Base-by-base conservation (phyloP, 352 stramenopile genomes). In the Phytophthora pistaciae region DNA sequence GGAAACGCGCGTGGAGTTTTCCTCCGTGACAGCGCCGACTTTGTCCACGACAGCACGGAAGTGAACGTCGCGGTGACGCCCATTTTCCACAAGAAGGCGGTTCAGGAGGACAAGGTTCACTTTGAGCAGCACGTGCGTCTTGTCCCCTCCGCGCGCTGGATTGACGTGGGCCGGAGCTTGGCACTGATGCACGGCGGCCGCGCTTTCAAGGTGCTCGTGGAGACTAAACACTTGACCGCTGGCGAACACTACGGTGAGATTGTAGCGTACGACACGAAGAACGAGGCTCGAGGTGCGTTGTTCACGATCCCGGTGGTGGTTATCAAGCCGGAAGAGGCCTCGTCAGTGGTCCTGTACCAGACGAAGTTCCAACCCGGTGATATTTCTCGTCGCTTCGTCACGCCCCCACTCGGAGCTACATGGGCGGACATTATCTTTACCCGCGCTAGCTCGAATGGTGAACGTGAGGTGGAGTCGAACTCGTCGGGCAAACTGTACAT, bases 261-360 rank as follows among this genome's bases (percentile, higher is more conserved):
- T 38, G 64, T 90, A 27, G 96, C 88, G 8, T 94, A 90, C 66
- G 87, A 95, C 68, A 84, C 82, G 14, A 72, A 83, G 55, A 82
- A 96, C 55, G 74, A 87, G 38, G 66, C 68, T 46, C 75, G 83
- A 27, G 93, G 92, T 0, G 61, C 88, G 5, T 33, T 98, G 16
- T 99, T 98, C 65, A 87, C 74, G 40, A 89, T 99, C 36, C 96
- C 96, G 0, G 92, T 99, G 33, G 96, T 83, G 25, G 85, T 98
- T 18, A 88, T 98, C 52, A 95, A 95, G 70, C 89, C 91, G 0
- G 86, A 98, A 74, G 33, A 77, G 0, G 59, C 54, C 21, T 49
- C 66, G 18, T 79, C 79, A 1, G 75, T 85, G 1, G 64, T 85
- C 20, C 49, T 57, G 14, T 91, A 87, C 68, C 77, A 80, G 60